Evolutionary conservation across 192 early-diverging fungal genomes (phyloP).

Genomic region (Linnemannia exigua): DNA sequence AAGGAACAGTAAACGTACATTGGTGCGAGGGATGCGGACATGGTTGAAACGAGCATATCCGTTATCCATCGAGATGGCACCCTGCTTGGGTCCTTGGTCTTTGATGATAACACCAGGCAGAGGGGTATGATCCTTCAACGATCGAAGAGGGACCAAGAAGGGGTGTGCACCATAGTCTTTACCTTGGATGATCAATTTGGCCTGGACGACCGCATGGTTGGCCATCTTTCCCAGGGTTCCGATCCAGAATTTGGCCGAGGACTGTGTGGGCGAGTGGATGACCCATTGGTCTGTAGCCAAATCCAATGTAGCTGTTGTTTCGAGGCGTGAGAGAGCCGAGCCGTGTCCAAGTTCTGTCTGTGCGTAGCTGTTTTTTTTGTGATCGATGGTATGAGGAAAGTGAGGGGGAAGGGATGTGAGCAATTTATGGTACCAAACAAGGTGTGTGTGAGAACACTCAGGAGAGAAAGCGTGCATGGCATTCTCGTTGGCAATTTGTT

Average conservation of each 20-base stretch:
- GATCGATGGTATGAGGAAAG: constrained; percentile 81
- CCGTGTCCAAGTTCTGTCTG: constrained; percentile 77
- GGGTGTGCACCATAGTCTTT: constrained; percentile 85
- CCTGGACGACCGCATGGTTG: constrained; percentile 90
- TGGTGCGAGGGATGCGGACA: constrained; percentile 82
- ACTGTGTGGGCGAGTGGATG: constrained; percentile 82
- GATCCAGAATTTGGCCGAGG: constrained; percentile 92
- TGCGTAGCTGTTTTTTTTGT: constrained; percentile 73
- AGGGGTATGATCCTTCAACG: constrained; percentile 76
- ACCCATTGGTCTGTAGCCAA: constrained; percentile 89
- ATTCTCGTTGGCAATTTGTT: neutral
- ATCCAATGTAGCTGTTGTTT: constrained; percentile 87
- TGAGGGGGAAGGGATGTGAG: constrained; percentile 56
- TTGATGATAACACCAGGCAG: constrained; percentile 83
- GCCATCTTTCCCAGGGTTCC: constrained; percentile 83
- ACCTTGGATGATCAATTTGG: constrained; percentile 79
- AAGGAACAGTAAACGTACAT: constrained; percentile 64
- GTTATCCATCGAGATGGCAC: constrained; percentile 88
- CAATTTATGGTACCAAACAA: neutral
- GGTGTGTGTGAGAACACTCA: neutral
- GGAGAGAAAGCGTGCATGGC: neutral
- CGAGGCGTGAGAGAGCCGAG: constrained; percentile 88
- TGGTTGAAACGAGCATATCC: constrained; percentile 87
- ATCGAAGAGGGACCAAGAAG: constrained; percentile 87
- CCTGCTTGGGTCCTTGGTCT: constrained; percentile 91